These are phyloP conservation scores for Heliamphora exappendiculata DNA, from an alignment of 148 eudicot genomes.

Conservation along the genomic window DNA sequence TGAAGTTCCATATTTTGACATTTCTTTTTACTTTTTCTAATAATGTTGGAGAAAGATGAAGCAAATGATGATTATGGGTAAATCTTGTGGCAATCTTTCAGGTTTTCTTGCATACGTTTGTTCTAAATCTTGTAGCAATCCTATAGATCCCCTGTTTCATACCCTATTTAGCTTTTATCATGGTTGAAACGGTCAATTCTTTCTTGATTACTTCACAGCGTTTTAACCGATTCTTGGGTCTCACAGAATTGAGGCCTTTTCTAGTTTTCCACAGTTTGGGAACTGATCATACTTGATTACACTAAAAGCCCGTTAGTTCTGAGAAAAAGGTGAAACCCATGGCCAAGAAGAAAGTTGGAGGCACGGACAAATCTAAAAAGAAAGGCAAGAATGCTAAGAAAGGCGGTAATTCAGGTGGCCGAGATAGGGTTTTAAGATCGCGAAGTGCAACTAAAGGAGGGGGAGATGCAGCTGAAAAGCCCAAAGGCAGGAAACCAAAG, in stretches of 20 bases:
- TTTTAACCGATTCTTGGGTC: not conserved
- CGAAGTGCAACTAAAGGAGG: not conserved
- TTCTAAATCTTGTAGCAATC: not conserved
- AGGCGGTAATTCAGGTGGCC: not conserved
- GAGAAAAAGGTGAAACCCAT: not conserved
- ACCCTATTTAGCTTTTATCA: no score
- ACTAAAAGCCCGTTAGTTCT: no score
- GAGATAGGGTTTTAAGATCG: not conserved
- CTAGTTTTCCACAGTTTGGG: conserved; percentile 1
- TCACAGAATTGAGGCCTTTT: not conserved
- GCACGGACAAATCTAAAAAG: not conserved
- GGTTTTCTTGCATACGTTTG: not conserved
- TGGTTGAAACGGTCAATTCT: no score
- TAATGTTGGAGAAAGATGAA: not conserved
- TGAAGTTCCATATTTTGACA: not conserved
- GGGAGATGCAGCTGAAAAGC: not conserved
- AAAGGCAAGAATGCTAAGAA: not conserved
- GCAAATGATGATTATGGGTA: not conserved
- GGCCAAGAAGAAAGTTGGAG: conserved; percentile 1
- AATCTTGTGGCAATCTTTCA: not conserved
- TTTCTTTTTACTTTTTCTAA: not conserved
- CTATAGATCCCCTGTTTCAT: no score
- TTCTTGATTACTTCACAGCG: not conserved
- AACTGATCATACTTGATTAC: no score
- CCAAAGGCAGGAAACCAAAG: not conserved